Conservation (phyloP, 345 rosid genomes). For the Euclidium syriacum region DNA sequence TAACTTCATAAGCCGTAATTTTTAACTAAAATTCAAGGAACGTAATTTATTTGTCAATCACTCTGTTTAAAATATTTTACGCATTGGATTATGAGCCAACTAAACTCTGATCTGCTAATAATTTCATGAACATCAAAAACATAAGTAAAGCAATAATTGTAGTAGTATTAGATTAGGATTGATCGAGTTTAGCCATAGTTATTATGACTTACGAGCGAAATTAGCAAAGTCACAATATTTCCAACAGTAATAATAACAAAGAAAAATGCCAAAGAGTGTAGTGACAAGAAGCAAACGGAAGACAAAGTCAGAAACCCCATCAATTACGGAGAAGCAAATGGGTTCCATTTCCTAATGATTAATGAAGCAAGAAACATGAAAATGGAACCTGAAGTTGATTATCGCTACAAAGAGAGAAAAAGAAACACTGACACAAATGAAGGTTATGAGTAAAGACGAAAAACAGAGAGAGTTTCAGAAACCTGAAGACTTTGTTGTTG, state of each 20-base stretch:
- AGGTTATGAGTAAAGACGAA: constrained; percentile 18
- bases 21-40: too few relatives aligned
- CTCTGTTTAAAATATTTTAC: too few relatives aligned
- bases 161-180: not conserved
- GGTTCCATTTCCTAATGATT: constrained; percentile 22
- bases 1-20: too few relatives aligned
- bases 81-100: too few relatives aligned
- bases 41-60: not conserved
- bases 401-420: constrained; percentile 23
- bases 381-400: constrained; percentile 13
- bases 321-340: constrained; percentile 13
- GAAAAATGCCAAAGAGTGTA: constrained; percentile 7
- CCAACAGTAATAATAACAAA: not conserved
- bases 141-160: not conserved
- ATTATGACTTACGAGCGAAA: not conserved
- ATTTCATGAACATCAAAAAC: not conserved
- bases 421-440: constrained; percentile 19
- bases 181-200: not conserved
- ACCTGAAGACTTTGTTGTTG: not conserved
- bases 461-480: constrained; percentile 11
- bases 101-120: not conserved
- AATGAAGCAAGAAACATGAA: constrained; percentile 15
- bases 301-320: constrained; percentile 23
- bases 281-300: constrained; percentile 21
- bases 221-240: not conserved